Conservation (phyloP, 2,329 filamentous ascomycete genomes). For the Calonectria pteridis region DNA sequence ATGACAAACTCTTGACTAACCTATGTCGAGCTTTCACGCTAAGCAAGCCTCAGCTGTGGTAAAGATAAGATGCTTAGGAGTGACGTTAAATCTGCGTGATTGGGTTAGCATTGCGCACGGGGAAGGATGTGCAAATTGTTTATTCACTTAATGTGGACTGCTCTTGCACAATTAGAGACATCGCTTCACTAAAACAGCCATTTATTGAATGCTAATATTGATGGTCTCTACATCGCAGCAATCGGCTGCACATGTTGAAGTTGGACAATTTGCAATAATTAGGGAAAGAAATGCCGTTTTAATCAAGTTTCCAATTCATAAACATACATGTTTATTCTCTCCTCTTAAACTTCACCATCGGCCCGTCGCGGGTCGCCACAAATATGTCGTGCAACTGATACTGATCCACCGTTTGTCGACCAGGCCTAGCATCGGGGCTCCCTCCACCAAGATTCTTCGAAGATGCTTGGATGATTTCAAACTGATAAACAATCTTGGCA, state of each 20-base stretch:
- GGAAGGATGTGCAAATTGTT: no score
- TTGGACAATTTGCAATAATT: no score
- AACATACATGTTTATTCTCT: background rate
- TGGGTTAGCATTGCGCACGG: no score
- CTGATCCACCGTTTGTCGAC: slow-evolving; percentile 28
- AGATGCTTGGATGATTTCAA: slow-evolving; percentile 24
- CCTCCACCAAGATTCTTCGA: slow-evolving; percentile 32
- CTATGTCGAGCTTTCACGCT: no score
- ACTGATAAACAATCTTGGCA: slow-evolving; percentile 28
- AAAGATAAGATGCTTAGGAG: no score
- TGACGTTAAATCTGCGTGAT: no score
- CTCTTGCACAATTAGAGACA: background rate
- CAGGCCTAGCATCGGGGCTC: slow-evolving; percentile 13
- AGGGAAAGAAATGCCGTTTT: no score
- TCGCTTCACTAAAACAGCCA: background rate
- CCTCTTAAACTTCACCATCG: slow-evolving; percentile 29
- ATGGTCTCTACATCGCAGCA: background rate
- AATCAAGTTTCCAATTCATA: background rate
- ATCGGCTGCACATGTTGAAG: no score
- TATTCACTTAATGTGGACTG: no score
- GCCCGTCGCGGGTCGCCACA: slow-evolving; percentile 27
- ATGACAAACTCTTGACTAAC: no score
- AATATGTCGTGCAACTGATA: slow-evolving; percentile 34
- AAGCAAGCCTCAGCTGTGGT: no score
- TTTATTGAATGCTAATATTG: background rate